Evolutionary conservation across 2,329 filamentous ascomycete species (phyloP), one percentile per base, ranked within the genome.

Genomic region (Aspergillus ochraceoroseus): DNA sequence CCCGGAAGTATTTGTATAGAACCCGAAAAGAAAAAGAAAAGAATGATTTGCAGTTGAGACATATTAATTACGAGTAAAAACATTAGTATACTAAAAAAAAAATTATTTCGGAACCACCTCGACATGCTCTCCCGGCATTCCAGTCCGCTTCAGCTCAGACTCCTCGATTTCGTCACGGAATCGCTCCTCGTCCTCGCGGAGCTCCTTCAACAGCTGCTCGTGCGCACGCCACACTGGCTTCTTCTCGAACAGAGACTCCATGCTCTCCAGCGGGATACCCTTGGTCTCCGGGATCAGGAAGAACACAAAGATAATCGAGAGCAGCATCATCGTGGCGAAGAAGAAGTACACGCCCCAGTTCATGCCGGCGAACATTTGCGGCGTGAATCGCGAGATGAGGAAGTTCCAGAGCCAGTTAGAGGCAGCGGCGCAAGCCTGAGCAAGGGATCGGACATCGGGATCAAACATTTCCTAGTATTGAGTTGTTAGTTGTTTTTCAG

Each of bases 241-340:
- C 15, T 44, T 48, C 43, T 57, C 66, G 53, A 83, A 83, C 1
- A 83, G 63, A 5, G 69, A 62, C 55, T 83, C 79, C 73, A 83
- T 82, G 25, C 70, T 70, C 62, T 83, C 80, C 2, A 83, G 66
- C 1, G 79, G 77, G 8, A 83, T 68, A n/a, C 71, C 69, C 67
- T 82, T 82, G 2, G 79, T 83, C 67, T 83, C 80, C 0, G 79
- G 79, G 0, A 83, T 47, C 17, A 76, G 64, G 65, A 79, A 79
- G 55, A 66, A 82, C 22, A 80, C 72, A 47, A 80, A 83, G 32
- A 74, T 32, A 31, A 72, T 66, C 1, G 75, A 76, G 5, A 73
- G 42, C 3, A 81, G 57, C 75, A 82, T 82, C 40, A 82, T 66
- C 0, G 71, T 70, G 2, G 78, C 79, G 46, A 84, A 84, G 70